Evolutionary conservation across 768 basidiomycete genomes (phyloP).

Genomic region (Arthromyces matolae): DNA sequence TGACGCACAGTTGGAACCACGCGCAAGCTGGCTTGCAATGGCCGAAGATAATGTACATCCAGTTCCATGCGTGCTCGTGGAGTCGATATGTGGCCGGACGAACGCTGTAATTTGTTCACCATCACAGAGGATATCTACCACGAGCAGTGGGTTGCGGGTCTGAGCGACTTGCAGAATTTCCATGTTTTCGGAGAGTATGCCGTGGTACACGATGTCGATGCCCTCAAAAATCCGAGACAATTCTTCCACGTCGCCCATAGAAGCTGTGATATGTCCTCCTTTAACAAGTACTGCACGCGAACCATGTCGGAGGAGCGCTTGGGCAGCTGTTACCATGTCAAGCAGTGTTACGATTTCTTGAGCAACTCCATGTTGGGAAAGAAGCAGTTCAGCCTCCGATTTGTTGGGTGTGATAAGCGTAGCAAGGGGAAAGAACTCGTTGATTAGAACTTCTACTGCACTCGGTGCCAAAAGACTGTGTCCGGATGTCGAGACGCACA

Average conservation of each 20-base stretch:
- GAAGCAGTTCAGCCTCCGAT: slow-evolving; percentile 70
- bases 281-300: slow-evolving; percentile 69
- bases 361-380: slow-evolving; percentile 33
- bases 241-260: slow-evolving; percentile 39
- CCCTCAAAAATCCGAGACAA: slow-evolving; percentile 26
- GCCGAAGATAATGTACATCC: slow-evolving; percentile 91
- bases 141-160: slow-evolving; percentile 30
- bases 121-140: slow-evolving; percentile 63
- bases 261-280: slow-evolving; percentile 70
- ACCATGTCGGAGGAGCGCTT: slow-evolving; percentile 44
- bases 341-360: slow-evolving; percentile 40
- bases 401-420: slow-evolving; percentile 83
- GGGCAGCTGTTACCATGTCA: slow-evolving; percentile 60
- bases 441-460: slow-evolving; percentile 57
- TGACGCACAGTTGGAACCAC: too few relatives aligned
- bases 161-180: slow-evolving; percentile 48
- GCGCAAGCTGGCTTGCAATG: slow-evolving; percentile 63
- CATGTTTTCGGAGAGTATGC: slow-evolving; percentile 52
- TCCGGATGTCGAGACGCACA: slow-evolving; percentile 88
- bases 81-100: slow-evolving; percentile 57
- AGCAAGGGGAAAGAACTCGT: slow-evolving; percentile 67
- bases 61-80: slow-evolving; percentile 83
- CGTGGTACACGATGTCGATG: slow-evolving; percentile 41
- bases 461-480: slow-evolving; percentile 68
- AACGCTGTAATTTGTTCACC: slow-evolving; percentile 43